Evolutionary conservation across 2,329 filamentous ascomycete species (phyloP).

Genomic region (Emydomyces testavorans): DNA sequence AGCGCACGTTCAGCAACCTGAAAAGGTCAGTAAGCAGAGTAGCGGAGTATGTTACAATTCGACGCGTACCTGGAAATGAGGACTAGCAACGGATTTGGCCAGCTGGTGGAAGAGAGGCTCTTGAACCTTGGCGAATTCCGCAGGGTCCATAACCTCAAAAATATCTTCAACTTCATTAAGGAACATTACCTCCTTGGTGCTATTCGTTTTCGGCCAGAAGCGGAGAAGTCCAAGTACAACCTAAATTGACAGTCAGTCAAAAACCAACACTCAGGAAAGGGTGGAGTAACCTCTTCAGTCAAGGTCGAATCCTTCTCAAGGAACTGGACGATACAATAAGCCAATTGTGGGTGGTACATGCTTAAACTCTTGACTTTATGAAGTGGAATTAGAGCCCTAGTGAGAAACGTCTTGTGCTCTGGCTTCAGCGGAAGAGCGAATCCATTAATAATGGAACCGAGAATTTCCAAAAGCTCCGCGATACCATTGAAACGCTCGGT

Average conservation of each 20-base stretch:
- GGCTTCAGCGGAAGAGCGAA: slow-evolving; percentile 95
- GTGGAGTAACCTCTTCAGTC: slow-evolving; percentile 70
- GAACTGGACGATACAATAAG: slow-evolving; percentile 98
- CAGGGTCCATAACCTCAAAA: slow-evolving; percentile 98
- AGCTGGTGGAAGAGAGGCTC: slow-evolving; percentile 95
- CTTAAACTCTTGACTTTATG: slow-evolving; percentile 98
- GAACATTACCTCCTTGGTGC: slow-evolving; percentile 99
- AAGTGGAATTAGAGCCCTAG: slow-evolving; percentile 77
- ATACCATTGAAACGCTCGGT: slow-evolving; percentile 98
- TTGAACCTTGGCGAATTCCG: slow-evolving; percentile 96
- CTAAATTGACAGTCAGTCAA: slow-evolving; percentile 33
- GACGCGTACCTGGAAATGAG: slow-evolving; percentile 70
- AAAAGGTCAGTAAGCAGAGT: slow-evolving; percentile 14
- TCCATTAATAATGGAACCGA: slow-evolving; percentile 97
- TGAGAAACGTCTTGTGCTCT: slow-evolving; percentile 96
- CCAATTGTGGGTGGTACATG: slow-evolving; percentile 98
- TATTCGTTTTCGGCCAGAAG: slow-evolving; percentile 99
- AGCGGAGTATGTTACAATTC: background rate
- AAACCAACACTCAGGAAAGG: background rate
- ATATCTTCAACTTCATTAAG: slow-evolving; percentile 98
- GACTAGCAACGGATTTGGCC: slow-evolving; percentile 94
- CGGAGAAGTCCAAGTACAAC: slow-evolving; percentile 87
- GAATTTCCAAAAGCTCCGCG: slow-evolving; percentile 87
- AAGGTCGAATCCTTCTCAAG: slow-evolving; percentile 93
- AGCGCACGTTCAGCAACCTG: slow-evolving; percentile 86